Percentiles rank a stretch among this genome's conserved stretches.
These are phyloP conservation scores for Botrytis galanthina DNA, from an alignment of 2,329 filamentous ascomycete genomes.

Conservation along the genomic window DNA sequence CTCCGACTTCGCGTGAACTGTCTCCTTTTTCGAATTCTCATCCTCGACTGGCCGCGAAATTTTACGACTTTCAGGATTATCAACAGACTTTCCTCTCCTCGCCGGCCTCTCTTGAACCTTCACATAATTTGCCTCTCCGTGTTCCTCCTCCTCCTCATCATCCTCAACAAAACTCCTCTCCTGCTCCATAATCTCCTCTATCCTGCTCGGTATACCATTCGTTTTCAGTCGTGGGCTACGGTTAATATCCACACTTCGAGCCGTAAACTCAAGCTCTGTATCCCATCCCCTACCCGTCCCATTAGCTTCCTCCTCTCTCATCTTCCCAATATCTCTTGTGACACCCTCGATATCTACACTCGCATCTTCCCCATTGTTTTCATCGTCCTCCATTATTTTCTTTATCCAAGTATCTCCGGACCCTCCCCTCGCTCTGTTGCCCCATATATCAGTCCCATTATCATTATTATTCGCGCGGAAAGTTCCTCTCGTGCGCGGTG, in stretches of 20 bases:
- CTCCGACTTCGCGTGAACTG: neutral
- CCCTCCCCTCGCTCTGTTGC: neutral
- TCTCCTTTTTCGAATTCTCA: neutral
- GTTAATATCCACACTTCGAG: slow-evolving; percentile 30
- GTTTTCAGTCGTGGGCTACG: slow-evolving; percentile 24
- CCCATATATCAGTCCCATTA: slow-evolving; percentile 2
- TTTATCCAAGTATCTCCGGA: slow-evolving; percentile 14
- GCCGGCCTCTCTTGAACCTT: neutral
- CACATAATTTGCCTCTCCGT: neutral
- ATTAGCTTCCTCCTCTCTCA: slow-evolving; percentile 14
- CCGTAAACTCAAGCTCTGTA: slow-evolving; percentile 36
- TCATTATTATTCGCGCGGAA: slow-evolving; percentile 1
- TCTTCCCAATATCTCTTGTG: slow-evolving; percentile 19
- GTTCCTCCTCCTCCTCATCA: slow-evolving; percentile 14
- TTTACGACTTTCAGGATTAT: neutral
- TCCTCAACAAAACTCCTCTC: slow-evolving; percentile 25
- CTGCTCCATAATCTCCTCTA: slow-evolving; percentile 32
- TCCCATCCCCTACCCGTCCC: slow-evolving; percentile 25
- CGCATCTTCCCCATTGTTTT: slow-evolving; percentile 1
- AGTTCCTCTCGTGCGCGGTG: slow-evolving; percentile 14
- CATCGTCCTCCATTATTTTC: slow-evolving; percentile 10
- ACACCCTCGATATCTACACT: slow-evolving; percentile 20
- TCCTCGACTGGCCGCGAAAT: neutral
- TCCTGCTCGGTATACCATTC: slow-evolving; percentile 23
- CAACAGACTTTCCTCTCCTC: neutral